Base-by-base conservation (phyloP, 2,329 filamentous ascomycete genomes). In the Penicillium paneum region DNA sequence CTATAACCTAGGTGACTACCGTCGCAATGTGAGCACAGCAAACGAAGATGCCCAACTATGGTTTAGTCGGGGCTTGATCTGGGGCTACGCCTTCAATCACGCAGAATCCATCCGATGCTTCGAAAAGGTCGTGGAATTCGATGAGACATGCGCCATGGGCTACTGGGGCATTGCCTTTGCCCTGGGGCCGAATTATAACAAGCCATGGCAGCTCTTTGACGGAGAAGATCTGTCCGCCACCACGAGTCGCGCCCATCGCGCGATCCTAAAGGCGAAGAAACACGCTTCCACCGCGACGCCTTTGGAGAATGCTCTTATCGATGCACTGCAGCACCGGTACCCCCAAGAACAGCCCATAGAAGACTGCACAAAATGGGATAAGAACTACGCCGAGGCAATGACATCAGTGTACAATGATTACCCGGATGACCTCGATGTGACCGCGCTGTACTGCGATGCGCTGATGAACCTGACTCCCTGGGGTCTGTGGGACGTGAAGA, bases 141-240 rank as follows among this genome's bases (percentile, higher is more conserved):
- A 74, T 52, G 64, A 66, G 2, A 46, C 55, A 17, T 75, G 70
- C 45, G 64, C 70, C 5, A 71, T 74, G 65, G 71, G 65, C 26
- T 72, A 72, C 50, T 74, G 72, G 72, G 72, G 72, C 2, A 58
- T 73, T 13, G 71, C 89, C 0, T 90, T 88, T 65, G 77, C 85
- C 1, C 72, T 89, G 0, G 89, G 89, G 0, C 88, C 89, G 3
- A 91, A 91, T 65, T 86, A 89, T 70, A 89, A 91, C 74, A 90
- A 91, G 65, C 84, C 87, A 0, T 91, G 89, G 89, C 79, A 83
- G 19, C 76, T 83, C 13, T 91, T 91, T 59, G 86, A 88, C 52
- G 71, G 78, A 1, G 71, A 77, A 1, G 88, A 91, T 60, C 76
- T 86, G 21, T 54, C 49, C 2, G 35, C 44, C 3, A 64, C 58